Conservation (phyloP, 2,329 filamentous ascomycete genomes). For the Penicillium occitanis region DNA sequence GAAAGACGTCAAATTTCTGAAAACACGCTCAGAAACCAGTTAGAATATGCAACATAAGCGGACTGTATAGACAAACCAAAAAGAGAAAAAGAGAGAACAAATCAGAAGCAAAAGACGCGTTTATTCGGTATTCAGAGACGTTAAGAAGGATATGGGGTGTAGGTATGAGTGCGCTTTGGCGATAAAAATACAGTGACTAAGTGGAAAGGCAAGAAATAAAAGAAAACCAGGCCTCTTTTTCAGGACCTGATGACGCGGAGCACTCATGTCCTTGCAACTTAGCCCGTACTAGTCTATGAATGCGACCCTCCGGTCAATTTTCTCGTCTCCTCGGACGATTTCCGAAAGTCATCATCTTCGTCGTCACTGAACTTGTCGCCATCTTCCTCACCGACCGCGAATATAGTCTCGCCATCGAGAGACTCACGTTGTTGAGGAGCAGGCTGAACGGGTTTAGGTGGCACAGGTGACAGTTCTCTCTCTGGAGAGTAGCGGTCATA, state of each 20-base stretch:
- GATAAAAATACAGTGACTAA: conserved; percentile 15
- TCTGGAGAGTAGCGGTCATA: conserved; percentile 30
- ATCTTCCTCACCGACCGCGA: conserved; percentile 78
- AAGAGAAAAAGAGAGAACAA: neutral
- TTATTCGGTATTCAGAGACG: neutral
- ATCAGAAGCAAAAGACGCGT: neutral
- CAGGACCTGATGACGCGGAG: neutral
- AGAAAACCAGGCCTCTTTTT: neutral
- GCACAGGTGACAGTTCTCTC: conserved; percentile 41
- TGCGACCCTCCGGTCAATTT: conserved; percentile 46
- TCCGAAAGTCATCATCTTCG: conserved; percentile 56
- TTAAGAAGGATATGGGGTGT: neutral
- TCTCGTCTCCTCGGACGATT: conserved; percentile 50
- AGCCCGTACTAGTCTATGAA: neutral
- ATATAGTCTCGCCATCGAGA: conserved; percentile 89
- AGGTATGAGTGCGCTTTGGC: neutral
- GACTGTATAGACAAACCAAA: neutral
- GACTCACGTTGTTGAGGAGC: conserved; percentile 57
- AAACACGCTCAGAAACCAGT: conserved; percentile 4
- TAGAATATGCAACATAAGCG: neutral
- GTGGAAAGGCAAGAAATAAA: neutral
- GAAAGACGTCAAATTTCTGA: neutral
- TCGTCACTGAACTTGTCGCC: conserved; percentile 79
- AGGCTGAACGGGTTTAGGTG: conserved; percentile 55
- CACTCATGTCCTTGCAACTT: neutral